Base-by-base conservation (phyloP, 192 early-diverging fungal genomes). In the Coemansia sp. region DNA sequence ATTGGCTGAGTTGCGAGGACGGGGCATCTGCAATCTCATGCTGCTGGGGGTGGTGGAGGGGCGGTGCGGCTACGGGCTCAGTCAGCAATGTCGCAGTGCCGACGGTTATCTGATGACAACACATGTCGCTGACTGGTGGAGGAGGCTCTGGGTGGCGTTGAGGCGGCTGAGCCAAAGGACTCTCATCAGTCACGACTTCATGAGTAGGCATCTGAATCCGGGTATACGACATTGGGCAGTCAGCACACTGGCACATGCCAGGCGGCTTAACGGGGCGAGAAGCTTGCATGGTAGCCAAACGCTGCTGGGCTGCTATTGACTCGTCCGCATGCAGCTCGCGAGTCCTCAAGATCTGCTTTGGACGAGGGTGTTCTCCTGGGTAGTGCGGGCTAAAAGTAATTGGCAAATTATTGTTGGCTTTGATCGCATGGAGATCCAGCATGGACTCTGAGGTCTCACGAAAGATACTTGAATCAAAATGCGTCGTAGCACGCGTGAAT, bases 401-500 rank as follows among this genome's bases (percentile, higher is more conserved):
- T 13, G 76, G 76, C 62, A 64, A 8, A 33, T 33, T 38, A 20
- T 74, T 68, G n/a, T 64, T 62, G 3, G 33, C 57, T 20, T 46
- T 72, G 3, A 75, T 34, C 1, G 69, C 31, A 5, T 46, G 61
- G n/a, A 78, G 44, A 47, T 78, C 76, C 27, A 74, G 36, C 16
- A 58, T 50, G 12, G 70, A 73, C 10, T 58, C 50, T 15, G 71
- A 49, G 1, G 65, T 65, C n/a, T 84, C 78, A 4, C 69, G 68
- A 47, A 84, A 80, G 7, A 79, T 74, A 16, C 41, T 69, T 20
- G 82, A 84, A 53, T 84, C 82, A 55, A 84, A 84, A 43, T 79
- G 77, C 13, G 74, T 55, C 20, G 67, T 70, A 20, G 62, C 62
- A 1, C 82, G 70, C 1, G 77, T 79, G 44, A 77, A 74, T 10